These are phyloP conservation scores for Botrytis galanthina DNA, from an alignment of 2,329 filamentous ascomycete species.

Conservation along the genomic window DNA sequence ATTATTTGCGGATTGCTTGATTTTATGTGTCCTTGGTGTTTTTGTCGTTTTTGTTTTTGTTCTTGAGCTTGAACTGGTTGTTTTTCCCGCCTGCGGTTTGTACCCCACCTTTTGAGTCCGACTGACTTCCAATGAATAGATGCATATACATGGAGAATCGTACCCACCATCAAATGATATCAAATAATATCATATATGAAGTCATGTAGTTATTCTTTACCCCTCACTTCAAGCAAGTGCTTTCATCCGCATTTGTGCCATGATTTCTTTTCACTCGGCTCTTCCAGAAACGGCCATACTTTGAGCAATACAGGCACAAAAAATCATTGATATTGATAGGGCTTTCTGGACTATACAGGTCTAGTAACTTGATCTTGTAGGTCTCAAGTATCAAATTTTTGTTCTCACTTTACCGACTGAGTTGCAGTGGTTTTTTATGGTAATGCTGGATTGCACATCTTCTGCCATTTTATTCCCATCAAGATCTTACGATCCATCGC, in stretches of 20 bases:
- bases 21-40: not conserved
- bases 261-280: not conserved
- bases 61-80: not conserved
- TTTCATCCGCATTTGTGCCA: not conserved
- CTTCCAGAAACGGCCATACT: not conserved
- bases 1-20: not conserved
- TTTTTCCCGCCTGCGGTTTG: not conserved
- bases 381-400: not conserved
- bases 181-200: not conserved
- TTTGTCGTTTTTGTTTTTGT: not conserved
- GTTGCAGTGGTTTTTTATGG: not conserved
- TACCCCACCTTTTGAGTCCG: not conserved
- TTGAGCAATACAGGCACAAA: not conserved
- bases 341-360: not conserved
- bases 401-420: not conserved
- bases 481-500: not conserved
- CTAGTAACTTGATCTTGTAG: not conserved
- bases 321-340: not conserved
- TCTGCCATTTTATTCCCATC: not conserved
- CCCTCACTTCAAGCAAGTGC: not conserved
- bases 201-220: not conserved
- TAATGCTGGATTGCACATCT: not conserved
- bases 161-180: not conserved
- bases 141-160: not conserved
- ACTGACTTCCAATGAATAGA: not conserved